Conservation (phyloP, 441 rosid species). For the Eruca vesicaria region DNA sequence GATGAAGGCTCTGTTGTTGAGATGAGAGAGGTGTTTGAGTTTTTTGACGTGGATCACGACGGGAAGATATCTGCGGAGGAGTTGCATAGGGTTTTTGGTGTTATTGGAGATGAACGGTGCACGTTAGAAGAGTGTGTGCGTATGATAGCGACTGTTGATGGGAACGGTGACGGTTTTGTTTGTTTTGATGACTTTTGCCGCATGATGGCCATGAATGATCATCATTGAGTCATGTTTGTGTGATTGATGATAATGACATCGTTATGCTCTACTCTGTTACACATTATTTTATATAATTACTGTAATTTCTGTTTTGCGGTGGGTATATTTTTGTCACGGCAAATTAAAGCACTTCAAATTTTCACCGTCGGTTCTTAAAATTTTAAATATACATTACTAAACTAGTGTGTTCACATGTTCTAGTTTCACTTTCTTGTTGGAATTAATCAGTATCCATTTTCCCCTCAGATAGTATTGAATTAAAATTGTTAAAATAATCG, state of each 20-base stretch:
- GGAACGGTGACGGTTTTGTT: slow-evolving; percentile 77
- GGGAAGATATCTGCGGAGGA: slow-evolving; percentile 88
- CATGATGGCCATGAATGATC: slow-evolving; percentile 56
- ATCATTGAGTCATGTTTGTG: slow-evolving; percentile 28
- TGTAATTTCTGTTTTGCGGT: slow-evolving; percentile 15
- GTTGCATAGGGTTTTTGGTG: slow-evolving; percentile 44
- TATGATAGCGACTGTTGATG: slow-evolving; percentile 79
- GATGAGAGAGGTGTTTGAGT: slow-evolving; percentile 66
- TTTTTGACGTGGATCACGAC: slow-evolving; percentile 76
- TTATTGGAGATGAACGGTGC: slow-evolving; percentile 69
- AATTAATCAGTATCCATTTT: not conserved
- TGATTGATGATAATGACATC: slow-evolving; percentile 34
- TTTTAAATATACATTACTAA: not conserved
- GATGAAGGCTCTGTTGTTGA: slow-evolving; percentile 63
- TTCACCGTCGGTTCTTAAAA: slow-evolving; percentile 1
- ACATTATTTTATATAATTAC: not conserved
- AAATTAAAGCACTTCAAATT: not conserved
- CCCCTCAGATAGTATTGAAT: not conserved
- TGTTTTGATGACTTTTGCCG: slow-evolving; percentile 78
- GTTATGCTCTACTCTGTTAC: slow-evolving; percentile 2
- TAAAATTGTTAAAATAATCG: not conserved
- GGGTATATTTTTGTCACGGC: slow-evolving; percentile 8
- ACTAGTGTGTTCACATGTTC: not conserved
- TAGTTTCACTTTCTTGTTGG: not conserved
- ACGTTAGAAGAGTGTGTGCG: slow-evolving; percentile 88